phyloP scores from a whole-genome alignment of 2,329 filamentous ascomycete genomes.

The Exserohilum turcica region DNA sequence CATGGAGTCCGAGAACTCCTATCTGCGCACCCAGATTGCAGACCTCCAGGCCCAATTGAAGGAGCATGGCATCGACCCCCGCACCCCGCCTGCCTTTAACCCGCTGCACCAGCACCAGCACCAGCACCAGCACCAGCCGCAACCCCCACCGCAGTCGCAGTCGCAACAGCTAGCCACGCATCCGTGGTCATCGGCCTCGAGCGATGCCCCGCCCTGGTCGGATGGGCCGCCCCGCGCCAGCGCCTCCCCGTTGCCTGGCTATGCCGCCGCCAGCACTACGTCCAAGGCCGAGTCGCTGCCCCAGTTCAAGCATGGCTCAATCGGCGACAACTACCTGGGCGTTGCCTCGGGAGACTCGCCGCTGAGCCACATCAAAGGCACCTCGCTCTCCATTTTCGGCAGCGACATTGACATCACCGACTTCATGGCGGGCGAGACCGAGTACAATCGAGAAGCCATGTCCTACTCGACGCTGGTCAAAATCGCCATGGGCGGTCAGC shows the following conservation, averaged over 20 bases:
- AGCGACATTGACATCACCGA: conserved; percentile 79
- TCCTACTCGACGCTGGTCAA: conserved; percentile 73
- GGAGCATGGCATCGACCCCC: conserved; percentile 65
- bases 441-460: conserved; percentile 62
- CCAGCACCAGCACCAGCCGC: too few species aligned
- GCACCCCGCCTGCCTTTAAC: conserved; percentile 51
- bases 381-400: conserved; percentile 76
- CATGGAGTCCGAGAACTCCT: conserved; percentile 73
- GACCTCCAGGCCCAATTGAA: conserved; percentile 71
- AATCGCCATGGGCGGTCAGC: conserved; percentile 63
- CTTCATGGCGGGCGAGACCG: conserved; percentile 69
- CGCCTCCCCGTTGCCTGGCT: conserved; percentile 33
- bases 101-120: too few species aligned
- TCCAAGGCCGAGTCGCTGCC: conserved; percentile 45
- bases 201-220: conserved; percentile 30
- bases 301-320: conserved; percentile 53
- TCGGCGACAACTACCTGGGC: conserved; percentile 69
- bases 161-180: conserved; percentile 22
- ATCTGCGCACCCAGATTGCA: conserved; percentile 68
- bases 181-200: conserved; percentile 23
- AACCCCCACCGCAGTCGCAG: too few species aligned
- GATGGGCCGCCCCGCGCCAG: conserved; percentile 31
- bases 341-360: conserved; percentile 66
- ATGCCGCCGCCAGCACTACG: conserved; percentile 25
- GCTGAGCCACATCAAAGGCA: conserved; percentile 75